Evolutionary conservation across 169 alveolate genomes (phyloP), one percentile per base, ranked within the genome.

Genomic region (Plasmodium gallinaceum): DNA sequence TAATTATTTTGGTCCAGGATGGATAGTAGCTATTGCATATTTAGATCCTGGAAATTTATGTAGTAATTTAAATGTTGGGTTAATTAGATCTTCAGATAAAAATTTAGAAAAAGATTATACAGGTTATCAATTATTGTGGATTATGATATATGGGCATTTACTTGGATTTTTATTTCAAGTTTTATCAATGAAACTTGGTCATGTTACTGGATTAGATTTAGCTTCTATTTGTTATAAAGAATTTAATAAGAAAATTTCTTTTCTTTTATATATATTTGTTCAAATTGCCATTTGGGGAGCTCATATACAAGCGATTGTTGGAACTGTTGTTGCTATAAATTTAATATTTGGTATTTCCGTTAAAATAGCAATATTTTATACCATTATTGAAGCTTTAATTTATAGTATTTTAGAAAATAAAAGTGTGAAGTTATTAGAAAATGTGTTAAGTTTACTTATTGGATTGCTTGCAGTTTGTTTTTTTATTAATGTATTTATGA

Each of bases 11-110:
- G 95, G 95, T 5, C 95, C 96, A 0, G 96, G 96, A 18, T 93
- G 96, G 96, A 87, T 93, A 7, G 93, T 93, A 18, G 92, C 96
- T 0, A 88, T 93, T 83, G 96, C 96, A 2, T 93, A 88, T 73
- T 78, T 93, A 39, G 96, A 93, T 26, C 96, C 96, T 1, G 96
- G 96, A 16, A 93, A 93, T 64, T 74, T 93, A 37, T 93, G 93
- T 62, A 93, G 93, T 12, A 94, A 93, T 46, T 69, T 93, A 78
- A 92, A 90, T 66, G 95, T 88, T 4, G 96, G 96, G 4, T 78
- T 87, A 60, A 64, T 88, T 5, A 85, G 95, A 48, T 48, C 75
- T 7, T 7, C 32, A 8, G 32, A 7, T 64, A 7, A 24, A 32
- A 24, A 22, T 57, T n/a, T 62, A 39, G 58, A 46, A 61, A 83